Percentiles rank a stretch among this genome's conserved stretches.
Evolutionary conservation across 1,284 basidiomycete species (phyloP).

Genomic region (Rhodotorula sp.): DNA sequence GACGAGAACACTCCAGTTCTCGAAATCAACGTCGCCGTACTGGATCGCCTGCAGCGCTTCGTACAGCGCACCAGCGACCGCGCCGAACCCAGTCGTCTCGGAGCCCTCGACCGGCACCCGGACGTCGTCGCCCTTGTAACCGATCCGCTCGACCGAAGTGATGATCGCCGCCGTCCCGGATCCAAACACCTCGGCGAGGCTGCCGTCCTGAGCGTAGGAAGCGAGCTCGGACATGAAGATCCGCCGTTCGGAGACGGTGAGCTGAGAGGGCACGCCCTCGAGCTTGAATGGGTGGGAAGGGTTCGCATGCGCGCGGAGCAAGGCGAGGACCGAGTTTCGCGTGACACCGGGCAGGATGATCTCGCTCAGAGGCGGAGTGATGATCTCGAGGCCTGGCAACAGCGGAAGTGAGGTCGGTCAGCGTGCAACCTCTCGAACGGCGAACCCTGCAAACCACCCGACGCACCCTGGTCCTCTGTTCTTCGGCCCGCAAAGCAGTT

Average conservation of each 20-base stretch:
- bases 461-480: slow-evolving; percentile 66
- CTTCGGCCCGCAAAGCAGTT: slow-evolving; percentile 88
- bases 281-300: slow-evolving; percentile 59
- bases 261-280: slow-evolving; percentile 62
- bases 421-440: too few relatives aligned
- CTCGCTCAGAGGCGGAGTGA: slow-evolving; percentile 88
- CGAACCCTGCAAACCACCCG: not conserved
- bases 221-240: slow-evolving; percentile 88
- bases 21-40: slow-evolving; percentile 9
- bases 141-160: slow-evolving; percentile 41
- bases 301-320: slow-evolving; percentile 70
- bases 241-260: slow-evolving; percentile 76
- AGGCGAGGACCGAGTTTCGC: slow-evolving; percentile 80
- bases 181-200: slow-evolving; percentile 87
- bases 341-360: slow-evolving; percentile 97
- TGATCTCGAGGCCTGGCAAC: slow-evolving; percentile 65
- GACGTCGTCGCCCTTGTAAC: slow-evolving; percentile 78
- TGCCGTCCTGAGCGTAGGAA: slow-evolving; percentile 65
- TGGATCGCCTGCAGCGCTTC: slow-evolving; percentile 24
- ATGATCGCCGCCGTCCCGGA: slow-evolving; percentile 78
- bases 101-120: slow-evolving; percentile 67
- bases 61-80: slow-evolving; percentile 17
- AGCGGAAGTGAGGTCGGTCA: too few relatives aligned
- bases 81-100: slow-evolving; percentile 9
- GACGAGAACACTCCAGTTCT: slow-evolving; percentile 15